Conservation (phyloP, 2,329 filamentous ascomycete genomes). For the Paramyrothecium sp. region DNA sequence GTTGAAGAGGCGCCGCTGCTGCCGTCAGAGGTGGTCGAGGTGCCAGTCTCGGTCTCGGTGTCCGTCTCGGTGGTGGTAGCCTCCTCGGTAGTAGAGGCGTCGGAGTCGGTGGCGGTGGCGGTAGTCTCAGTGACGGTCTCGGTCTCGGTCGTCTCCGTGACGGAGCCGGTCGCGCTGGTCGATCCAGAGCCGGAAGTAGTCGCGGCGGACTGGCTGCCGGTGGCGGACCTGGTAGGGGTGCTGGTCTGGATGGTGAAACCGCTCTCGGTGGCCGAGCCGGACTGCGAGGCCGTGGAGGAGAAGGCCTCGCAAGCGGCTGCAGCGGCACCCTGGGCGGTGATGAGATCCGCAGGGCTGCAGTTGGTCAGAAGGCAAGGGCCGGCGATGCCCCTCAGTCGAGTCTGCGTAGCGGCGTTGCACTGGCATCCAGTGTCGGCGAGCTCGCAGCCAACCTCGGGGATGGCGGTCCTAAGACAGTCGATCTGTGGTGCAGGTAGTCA, state of each 20-base stretch:
- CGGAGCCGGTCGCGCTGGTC: background rate
- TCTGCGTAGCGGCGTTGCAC: slow-evolving; percentile 32
- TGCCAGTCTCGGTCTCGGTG: slow-evolving; percentile 11
- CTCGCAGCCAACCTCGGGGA: slow-evolving; percentile 34
- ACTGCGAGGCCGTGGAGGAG: slow-evolving; percentile 4
- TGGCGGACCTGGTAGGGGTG: slow-evolving; percentile 1
- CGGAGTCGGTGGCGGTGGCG: background rate
- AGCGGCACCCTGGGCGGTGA: slow-evolving; percentile 29
- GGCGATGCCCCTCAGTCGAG: slow-evolving; percentile 24
- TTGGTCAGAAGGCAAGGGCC: slow-evolving; percentile 28
- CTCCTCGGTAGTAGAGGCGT: slow-evolving; percentile 1
- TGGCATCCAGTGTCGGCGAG: slow-evolving; percentile 35
- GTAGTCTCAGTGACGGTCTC: background rate
- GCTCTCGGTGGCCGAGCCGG: slow-evolving; percentile 3
- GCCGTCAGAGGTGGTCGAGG: slow-evolving; percentile 6
- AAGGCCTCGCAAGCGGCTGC: slow-evolving; percentile 23
- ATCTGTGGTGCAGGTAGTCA: slow-evolving; percentile 17
- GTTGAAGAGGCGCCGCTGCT: slow-evolving; percentile 7
- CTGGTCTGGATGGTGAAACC: background rate
- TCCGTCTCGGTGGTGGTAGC: background rate
- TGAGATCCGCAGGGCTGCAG: slow-evolving; percentile 30
- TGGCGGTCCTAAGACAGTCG: slow-evolving; percentile 31
- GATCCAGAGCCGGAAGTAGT: slow-evolving; percentile 1
- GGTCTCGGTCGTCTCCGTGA: background rate
- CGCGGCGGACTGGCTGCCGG: slow-evolving; percentile 1